Conservation (phyloP, 805 yeast genomes). For the Zygotorulaspora chibaensis region DNA sequence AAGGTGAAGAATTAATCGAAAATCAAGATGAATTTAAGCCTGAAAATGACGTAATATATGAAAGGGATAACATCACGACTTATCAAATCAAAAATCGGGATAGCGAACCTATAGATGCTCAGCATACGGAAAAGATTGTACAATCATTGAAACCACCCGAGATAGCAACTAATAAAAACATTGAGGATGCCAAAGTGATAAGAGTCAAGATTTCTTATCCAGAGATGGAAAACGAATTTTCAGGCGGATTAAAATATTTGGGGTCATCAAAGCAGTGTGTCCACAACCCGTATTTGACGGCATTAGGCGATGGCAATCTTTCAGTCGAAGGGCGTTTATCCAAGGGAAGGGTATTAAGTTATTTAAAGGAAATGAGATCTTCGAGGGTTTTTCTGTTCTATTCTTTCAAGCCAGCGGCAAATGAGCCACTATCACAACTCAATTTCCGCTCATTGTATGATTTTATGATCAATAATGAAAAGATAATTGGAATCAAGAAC, state of each 20-base stretch:
- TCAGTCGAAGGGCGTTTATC: conserved; percentile 33
- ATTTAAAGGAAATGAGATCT: conserved; percentile 22
- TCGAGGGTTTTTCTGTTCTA: conserved; percentile 22
- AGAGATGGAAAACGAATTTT: conserved; percentile 13
- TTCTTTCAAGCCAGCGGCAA: conserved; percentile 15
- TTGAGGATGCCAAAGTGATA: not conserved
- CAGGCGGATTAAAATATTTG: conserved; percentile 14
- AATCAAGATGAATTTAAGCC: conserved; percentile 37
- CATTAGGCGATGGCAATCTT: conserved; percentile 36
- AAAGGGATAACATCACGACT: conserved; percentile 21
- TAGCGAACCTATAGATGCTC: not conserved
- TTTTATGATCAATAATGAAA: conserved; percentile 17
- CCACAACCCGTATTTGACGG: conserved; percentile 18
- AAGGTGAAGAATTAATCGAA: conserved; percentile 82
- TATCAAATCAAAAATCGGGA: conserved; percentile 1
- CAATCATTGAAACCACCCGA: not conserved
- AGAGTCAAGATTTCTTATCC: conserved; percentile 12
- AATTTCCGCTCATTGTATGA: conserved; percentile 21
- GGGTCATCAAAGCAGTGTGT: conserved; percentile 18
- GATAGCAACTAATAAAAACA: not conserved
- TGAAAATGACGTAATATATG: conserved; percentile 32
- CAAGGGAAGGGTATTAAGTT: conserved; percentile 20
- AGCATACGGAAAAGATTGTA: not conserved
- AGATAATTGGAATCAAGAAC: conserved; percentile 23
- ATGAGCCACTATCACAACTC: conserved; percentile 14